These are phyloP conservation scores for Rhodomyrtus psidioides DNA, from an alignment of 441 rosid genomes.

Conservation along the genomic window DNA sequence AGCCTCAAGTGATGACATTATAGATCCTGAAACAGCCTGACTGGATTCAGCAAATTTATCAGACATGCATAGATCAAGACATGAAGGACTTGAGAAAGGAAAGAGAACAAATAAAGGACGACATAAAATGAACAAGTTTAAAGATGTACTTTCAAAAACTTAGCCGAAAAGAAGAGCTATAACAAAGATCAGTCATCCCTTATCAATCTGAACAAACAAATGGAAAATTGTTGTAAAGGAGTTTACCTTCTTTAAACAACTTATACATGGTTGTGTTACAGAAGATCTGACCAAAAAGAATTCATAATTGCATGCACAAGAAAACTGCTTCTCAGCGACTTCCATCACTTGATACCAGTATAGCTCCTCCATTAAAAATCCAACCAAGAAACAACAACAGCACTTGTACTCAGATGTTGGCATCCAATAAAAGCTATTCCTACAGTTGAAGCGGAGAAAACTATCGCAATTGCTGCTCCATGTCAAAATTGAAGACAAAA, in stretches of 20 bases:
- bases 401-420: neutral
- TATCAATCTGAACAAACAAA: neutral
- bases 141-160: neutral
- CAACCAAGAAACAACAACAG: neutral
- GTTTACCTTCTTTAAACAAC: neutral
- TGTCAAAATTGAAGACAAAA: constrained; percentile 1
- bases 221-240: neutral
- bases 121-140: neutral
- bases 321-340: neutral
- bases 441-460: neutral
- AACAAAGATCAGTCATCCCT: neutral
- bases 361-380: neutral
- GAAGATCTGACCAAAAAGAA: neutral
- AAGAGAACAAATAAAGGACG: neutral
- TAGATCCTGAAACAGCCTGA: neutral
- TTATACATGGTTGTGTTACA: neutral
- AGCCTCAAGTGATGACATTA: neutral
- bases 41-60: neutral
- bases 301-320: neutral
- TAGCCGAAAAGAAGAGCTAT: neutral
- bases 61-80: neutral
- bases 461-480: neutral
- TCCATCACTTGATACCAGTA: neutral
- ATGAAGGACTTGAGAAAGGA: neutral
- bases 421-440: neutral